Conservation (phyloP, 2,329 filamentous ascomycete species). For the Xylogone sp. region DNA sequence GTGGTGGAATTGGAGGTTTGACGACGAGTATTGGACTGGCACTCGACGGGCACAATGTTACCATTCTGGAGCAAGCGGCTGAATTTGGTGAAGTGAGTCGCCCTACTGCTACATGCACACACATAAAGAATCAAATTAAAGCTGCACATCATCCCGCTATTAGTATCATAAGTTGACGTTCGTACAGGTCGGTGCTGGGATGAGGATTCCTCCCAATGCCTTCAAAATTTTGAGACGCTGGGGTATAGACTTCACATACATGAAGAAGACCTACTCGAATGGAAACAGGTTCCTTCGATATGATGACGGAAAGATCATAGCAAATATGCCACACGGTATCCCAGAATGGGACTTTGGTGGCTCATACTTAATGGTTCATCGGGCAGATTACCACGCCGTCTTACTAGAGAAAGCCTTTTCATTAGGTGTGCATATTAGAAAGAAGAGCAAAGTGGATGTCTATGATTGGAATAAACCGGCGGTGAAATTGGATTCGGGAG, state of each 20-base stretch:
- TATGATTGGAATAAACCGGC: slow-evolving; percentile 15
- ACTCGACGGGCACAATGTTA: slow-evolving; percentile 26
- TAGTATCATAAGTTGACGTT: slow-evolving; percentile 29
- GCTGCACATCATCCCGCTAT: too few species aligned
- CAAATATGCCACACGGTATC: slow-evolving; percentile 21
- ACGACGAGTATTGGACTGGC: slow-evolving; percentile 23
- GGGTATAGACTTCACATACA: slow-evolving; percentile 10
- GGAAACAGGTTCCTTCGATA: slow-evolving; percentile 26
- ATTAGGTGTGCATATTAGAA: slow-evolving; percentile 16
- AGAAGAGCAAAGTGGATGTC: slow-evolving; percentile 11
- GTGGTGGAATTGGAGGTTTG: slow-evolving; percentile 38
- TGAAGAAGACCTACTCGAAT: slow-evolving; percentile 15
- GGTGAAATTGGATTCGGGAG: slow-evolving; percentile 18
- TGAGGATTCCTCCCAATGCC: slow-evolving; percentile 7
- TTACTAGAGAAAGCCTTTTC: slow-evolving; percentile 20
- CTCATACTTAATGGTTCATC: slow-evolving; percentile 28
- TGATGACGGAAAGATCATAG: slow-evolving; percentile 18
- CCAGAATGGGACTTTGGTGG: slow-evolving; percentile 27
- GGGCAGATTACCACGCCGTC: slow-evolving; percentile 27
- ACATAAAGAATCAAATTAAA: slow-evolving; percentile 38
- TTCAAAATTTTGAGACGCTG: slow-evolving; percentile 1
- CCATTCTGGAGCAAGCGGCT: slow-evolving; percentile 31
- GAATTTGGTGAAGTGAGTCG: slow-evolving; percentile 29
- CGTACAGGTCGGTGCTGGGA: slow-evolving; percentile 32
- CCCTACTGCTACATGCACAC: too few species aligned